A percentile compares a stretch with the other conserved stretches of the same genome.
phyloP scores from a whole-genome alignment of 78 protist genomes.

The Goniomonas avonlea region DNA sequence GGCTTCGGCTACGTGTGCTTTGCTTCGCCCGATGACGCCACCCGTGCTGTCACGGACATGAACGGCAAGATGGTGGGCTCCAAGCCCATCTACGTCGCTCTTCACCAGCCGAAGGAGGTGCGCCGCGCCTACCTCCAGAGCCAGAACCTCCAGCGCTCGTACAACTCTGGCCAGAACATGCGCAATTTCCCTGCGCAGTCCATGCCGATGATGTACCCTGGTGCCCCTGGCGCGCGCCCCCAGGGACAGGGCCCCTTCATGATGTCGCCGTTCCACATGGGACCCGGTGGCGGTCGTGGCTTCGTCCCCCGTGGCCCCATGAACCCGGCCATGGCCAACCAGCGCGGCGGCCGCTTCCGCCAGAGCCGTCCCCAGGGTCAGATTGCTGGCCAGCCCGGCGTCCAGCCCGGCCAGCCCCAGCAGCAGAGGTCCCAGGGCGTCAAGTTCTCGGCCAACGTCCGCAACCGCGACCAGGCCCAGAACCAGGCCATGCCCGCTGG shows the following conservation, averaged over 20 bases:
- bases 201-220: too few relatives aligned
- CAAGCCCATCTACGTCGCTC: slow-evolving; percentile 91
- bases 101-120: slow-evolving; percentile 82
- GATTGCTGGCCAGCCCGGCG: not conserved
- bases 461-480: slow-evolving; percentile 10
- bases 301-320: too few relatives aligned
- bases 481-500: not conserved
- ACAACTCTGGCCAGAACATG: too few relatives aligned
- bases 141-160: too few relatives aligned
- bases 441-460: not conserved
- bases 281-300: too few relatives aligned
- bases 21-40: slow-evolving; percentile 83
- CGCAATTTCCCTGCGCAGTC: too few relatives aligned
- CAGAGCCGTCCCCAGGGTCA: not conserved
- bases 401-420: not conserved
- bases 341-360: too few relatives aligned
- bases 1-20: slow-evolving; percentile 98
- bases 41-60: slow-evolving; percentile 85
- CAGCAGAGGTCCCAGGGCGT: not conserved
- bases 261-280: too few relatives aligned
- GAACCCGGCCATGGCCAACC: too few relatives aligned
- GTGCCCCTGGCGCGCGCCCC: too few relatives aligned
- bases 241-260: not conserved
- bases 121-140: too few relatives aligned
- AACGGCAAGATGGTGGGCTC: slow-evolving; percentile 75